Evolutionary conservation across 352 stramenopile species (phyloP).

Genomic region (Phytophthora sp.): DNA sequence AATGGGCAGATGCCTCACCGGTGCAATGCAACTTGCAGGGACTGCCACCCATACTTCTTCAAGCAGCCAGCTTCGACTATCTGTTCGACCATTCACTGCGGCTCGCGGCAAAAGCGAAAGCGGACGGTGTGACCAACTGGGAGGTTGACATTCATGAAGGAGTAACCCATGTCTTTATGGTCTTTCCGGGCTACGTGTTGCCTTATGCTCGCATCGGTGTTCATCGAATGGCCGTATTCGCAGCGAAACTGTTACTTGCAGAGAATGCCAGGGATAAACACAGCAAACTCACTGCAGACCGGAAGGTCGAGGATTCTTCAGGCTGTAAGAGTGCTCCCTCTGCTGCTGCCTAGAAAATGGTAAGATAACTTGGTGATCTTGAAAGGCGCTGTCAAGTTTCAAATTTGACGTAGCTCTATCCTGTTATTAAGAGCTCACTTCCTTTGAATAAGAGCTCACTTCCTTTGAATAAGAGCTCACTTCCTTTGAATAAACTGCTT

Average conservation of each 20-base stretch:
- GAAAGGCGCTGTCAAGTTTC: too few relatives aligned
- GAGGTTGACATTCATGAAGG: constrained; percentile 27
- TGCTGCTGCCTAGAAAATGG: too few relatives aligned
- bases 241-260: constrained; percentile 11
- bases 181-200: constrained; percentile 25
- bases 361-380: too few relatives aligned
- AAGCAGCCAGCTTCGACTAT: constrained; percentile 20
- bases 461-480: too few relatives aligned
- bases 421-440: too few relatives aligned
- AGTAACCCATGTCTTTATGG: constrained; percentile 25
- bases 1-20: constrained; percentile 31
- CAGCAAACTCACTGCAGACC: too few relatives aligned
- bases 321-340: too few relatives aligned
- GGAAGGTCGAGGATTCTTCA: too few relatives aligned
- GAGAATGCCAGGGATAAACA: background rate
- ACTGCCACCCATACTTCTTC: constrained; percentile 26
- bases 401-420: too few relatives aligned
- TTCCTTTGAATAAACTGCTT: constrained; percentile 15
- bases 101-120: constrained; percentile 30
- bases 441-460: too few relatives aligned
- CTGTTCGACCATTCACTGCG: constrained; percentile 16
- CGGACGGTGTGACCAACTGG: constrained; percentile 26
- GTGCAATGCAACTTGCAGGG: constrained; percentile 29
- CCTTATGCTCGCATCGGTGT: constrained; percentile 20
- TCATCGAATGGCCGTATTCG: constrained; percentile 20